Evolutionary conservation across 768 basidiomycete genomes (phyloP).

Genomic region (Amanita rimosa): DNA sequence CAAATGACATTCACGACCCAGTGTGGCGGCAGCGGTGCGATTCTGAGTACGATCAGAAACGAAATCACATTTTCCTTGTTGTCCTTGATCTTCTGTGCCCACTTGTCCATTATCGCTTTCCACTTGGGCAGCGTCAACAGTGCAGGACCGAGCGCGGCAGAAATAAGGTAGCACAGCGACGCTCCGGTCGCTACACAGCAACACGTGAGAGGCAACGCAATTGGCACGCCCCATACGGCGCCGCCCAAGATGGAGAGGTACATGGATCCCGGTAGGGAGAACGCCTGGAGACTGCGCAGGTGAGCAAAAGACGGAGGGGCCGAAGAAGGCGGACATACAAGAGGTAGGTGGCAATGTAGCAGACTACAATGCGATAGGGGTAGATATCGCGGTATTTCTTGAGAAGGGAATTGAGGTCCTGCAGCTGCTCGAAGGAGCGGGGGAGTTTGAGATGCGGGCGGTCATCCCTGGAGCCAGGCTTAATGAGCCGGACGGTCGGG

Average conservation of each 20-base stretch:
- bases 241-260: slow-evolving; percentile 95
- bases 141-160: slow-evolving; percentile 86
- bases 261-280: slow-evolving; percentile 95
- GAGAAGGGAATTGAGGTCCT: slow-evolving; percentile 72
- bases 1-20: slow-evolving; percentile 94
- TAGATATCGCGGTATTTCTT: slow-evolving; percentile 91
- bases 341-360: slow-evolving; percentile 82
- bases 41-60: slow-evolving; percentile 90
- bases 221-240: slow-evolving; percentile 85
- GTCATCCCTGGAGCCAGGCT: slow-evolving; percentile 59
- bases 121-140: slow-evolving; percentile 80
- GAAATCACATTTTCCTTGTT: slow-evolving; percentile 82
- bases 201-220: slow-evolving; percentile 84
- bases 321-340: slow-evolving; percentile 52
- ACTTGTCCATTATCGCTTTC: slow-evolving; percentile 71
- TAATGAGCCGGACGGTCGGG: slow-evolving; percentile 3
- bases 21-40: slow-evolving; percentile 90
- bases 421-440: slow-evolving; percentile 78
- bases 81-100: slow-evolving; percentile 65
- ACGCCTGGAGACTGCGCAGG: slow-evolving; percentile 73
- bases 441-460: slow-evolving; percentile 70
- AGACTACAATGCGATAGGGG: slow-evolving; percentile 74
- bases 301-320: background rate
- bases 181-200: slow-evolving; percentile 88
- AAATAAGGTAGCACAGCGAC: slow-evolving; percentile 85